Base-by-base conservation (phyloP, 805 yeast species). In the Saturnispora kantuleensis region DNA sequence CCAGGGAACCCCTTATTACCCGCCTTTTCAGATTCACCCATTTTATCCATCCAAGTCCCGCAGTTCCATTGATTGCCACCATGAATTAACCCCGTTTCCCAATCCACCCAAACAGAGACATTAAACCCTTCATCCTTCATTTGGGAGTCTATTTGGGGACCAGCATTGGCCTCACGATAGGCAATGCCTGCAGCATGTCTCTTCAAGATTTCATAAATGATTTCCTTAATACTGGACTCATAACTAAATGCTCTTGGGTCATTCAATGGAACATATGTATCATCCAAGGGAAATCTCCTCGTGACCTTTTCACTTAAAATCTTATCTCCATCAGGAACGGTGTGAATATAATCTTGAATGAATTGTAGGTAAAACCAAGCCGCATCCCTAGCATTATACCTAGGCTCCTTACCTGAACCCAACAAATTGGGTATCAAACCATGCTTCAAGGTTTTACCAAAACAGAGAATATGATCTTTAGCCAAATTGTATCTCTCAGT, bases 21-120 rank as follows among this genome's bases (percentile, higher is more conserved):
- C 0, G 97, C 96, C 45, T 65, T 70, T 31, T 63, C 78, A 56
- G 95, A 84, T 66, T 93, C 97, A 21, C 98, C 98, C 97, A 90
- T 90, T 66, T 90, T 90, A 65, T 90, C 98, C 96, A 89, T 90
- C 98, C 98, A 90, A 0, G 98, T 93, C 17, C 98, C 98, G 67
- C 98, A 90, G 59, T 90, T 90, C 60, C 66, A 77, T 62, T 84
- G 95, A 40, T 85, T 84, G 2, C 98, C 97, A 38, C 97, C 98
- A 60, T 78, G 83, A 4, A 89, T 68, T 29, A 93, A 66, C 1
- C 98, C 98, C 10, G 84, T 88, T 0, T 67, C 56, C 97, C 97
- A 90, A 60, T 90, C 97, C 38, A 89, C 87, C 47, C 65, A 56
- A 1, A 89, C 74, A 50, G 76, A 74, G 38, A 90, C 89, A 59